phyloP scores from a whole-genome alignment of 2,329 filamentous ascomycete species.

The Ophiocordyceps sinensis region DNA sequence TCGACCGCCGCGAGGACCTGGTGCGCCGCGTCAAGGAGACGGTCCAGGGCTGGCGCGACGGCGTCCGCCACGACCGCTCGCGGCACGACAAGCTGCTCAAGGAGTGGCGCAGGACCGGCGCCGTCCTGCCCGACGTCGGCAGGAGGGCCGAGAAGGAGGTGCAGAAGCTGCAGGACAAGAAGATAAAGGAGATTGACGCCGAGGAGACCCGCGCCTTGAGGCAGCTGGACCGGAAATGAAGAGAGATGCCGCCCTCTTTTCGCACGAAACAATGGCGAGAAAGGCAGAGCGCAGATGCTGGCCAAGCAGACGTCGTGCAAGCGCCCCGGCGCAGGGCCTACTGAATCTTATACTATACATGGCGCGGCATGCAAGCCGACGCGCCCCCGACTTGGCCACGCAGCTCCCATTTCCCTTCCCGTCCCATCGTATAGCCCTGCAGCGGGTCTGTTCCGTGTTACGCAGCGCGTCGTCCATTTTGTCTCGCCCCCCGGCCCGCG shows the following conservation, averaged over 20 bases:
- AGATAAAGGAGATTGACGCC: constrained; percentile 33
- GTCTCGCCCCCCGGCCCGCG: neutral
- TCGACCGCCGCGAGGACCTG: constrained; percentile 33
- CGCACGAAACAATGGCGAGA: neutral
- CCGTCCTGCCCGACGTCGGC: constrained; percentile 31
- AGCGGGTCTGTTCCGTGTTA: too few relatives aligned
- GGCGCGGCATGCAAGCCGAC: too few relatives aligned
- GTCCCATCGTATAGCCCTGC: too few relatives aligned
- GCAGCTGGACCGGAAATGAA: constrained; percentile 18
- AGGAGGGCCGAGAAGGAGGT: constrained; percentile 31
- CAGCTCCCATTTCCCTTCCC: too few relatives aligned
- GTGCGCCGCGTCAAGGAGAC: constrained; percentile 27
- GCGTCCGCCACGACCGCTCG: constrained; percentile 30
- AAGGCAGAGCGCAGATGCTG: neutral
- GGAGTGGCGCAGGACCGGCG: constrained; percentile 30
- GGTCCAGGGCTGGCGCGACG: constrained; percentile 35
- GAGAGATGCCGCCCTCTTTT: neutral
- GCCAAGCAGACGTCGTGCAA: too few relatives aligned
- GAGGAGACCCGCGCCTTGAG: constrained; percentile 34
- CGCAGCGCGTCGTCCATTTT: too few relatives aligned
- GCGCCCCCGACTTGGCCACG: too few relatives aligned
- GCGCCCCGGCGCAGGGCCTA: too few relatives aligned
- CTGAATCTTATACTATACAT: too few relatives aligned
- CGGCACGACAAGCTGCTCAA: constrained; percentile 33
- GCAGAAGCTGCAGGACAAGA: constrained; percentile 37